A percentile compares a stretch with the other conserved stretches of the same genome.
Conservation (phyloP, 2,329 filamentous ascomycete genomes). For the Ceratocystis smalleyi region DNA sequence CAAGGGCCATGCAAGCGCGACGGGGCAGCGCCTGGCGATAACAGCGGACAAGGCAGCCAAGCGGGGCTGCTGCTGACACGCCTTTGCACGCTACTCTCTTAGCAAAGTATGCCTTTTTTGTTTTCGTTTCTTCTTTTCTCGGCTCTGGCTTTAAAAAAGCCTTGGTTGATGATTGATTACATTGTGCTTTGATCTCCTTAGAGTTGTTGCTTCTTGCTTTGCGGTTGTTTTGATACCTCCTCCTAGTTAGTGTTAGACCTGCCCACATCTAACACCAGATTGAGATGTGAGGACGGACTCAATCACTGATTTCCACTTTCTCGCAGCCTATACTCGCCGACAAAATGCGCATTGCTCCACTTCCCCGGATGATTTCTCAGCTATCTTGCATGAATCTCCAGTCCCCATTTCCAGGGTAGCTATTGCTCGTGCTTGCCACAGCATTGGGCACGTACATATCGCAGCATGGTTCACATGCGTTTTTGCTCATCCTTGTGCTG, state of each 20-base stretch:
- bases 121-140: neutral
- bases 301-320: neutral
- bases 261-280: neutral
- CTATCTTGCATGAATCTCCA: too few relatives aligned
- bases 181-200: neutral
- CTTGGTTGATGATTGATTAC: neutral
- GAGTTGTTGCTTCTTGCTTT: neutral
- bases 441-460: neutral
- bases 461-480: neutral
- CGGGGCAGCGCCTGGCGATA: constrained; percentile 30
- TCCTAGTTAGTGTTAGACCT: neutral
- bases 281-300: neutral
- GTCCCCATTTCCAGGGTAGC: neutral
- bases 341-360: neutral
- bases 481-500: neutral
- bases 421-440: neutral
- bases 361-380: neutral
- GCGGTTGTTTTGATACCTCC: neutral
- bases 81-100: neutral
- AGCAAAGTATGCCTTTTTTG: neutral
- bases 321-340: neutral
- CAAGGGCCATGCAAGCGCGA: constrained; percentile 49
- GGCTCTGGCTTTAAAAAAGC: neutral
- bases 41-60: constrained; percentile 27
- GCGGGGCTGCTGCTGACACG: constrained; percentile 33